Percentiles rank a stretch among this genome's conserved stretches.
Conservation (phyloP, 2,329 filamentous ascomycete species). For the Gnomoniopsis sp. region DNA sequence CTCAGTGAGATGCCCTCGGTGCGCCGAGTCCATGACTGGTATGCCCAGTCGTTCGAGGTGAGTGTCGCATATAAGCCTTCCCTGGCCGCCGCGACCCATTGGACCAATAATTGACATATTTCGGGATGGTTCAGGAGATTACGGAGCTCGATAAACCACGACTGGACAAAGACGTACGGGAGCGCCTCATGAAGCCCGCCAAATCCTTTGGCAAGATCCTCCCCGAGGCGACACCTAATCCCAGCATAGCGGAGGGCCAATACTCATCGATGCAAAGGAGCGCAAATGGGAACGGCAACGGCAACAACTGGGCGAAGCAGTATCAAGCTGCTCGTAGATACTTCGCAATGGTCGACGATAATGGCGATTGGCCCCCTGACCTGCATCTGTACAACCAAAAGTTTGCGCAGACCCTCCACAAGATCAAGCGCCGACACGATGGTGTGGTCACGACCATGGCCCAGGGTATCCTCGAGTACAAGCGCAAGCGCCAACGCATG, state of each 20-base stretch:
- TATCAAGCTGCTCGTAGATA: conserved; percentile 66
- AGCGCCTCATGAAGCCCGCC: conserved; percentile 70
- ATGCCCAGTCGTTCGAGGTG: conserved; percentile 98
- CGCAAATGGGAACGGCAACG: conserved; percentile 43
- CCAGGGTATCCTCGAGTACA: conserved; percentile 97
- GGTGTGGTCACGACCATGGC: conserved; percentile 97
- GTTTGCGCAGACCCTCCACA: conserved; percentile 84
- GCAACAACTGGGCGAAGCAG: conserved; percentile 40
- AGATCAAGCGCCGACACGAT: conserved; percentile 94
- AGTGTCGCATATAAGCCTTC: conserved; percentile 29
- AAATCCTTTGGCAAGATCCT: conserved; percentile 62
- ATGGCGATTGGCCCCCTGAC: conserved; percentile 87
- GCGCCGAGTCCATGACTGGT: conserved; percentile 93
- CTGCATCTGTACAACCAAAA: conserved; percentile 89
- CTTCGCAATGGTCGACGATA: conserved; percentile 88
- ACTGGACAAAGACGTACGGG: conserved; percentile 70
- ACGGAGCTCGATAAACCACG: conserved; percentile 77
- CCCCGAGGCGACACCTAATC: conserved; percentile 82
- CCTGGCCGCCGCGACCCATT: conserved; percentile 13
- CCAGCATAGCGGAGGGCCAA: conserved; percentile 81
- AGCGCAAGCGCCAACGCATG: conserved; percentile 92
- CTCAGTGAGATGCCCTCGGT: conserved; percentile 98
- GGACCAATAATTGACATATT: conserved; percentile 20
- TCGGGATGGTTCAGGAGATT: conserved; percentile 67
- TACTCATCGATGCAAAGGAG: conserved; percentile 57